Evolutionary conservation across 257 asterid species (phyloP), one percentile per base, ranked within the genome.

Genomic region (Fraxinus anomala): DNA sequence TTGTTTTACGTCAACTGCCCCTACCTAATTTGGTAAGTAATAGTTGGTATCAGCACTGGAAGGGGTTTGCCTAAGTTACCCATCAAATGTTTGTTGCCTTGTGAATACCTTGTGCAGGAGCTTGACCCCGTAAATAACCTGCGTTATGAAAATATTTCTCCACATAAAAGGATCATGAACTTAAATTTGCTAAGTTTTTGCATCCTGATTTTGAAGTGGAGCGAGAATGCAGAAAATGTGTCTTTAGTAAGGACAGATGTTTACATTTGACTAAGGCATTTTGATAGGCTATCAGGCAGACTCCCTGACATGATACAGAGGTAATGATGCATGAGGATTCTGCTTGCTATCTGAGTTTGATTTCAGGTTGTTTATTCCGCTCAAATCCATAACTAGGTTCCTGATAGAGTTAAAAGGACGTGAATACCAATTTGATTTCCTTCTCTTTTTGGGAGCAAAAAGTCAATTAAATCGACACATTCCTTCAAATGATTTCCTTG

Each of bases 331-430:
- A 13, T 6, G 67, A 33, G 56, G 66, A 72, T 24, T 78, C 67
- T 61, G 63, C 49, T 8, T 80, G 70, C 30, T 26, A n/a, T 54
- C 30, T 73, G 73, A 82, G 76, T 72, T 81, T 74, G 49, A 42
- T 63, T 68, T 37, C 66, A 72, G 76, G 39, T 72, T 72, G 6
- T 65, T 40, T 14, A 21, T 73, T 47, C 34, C 34, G 11, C 39
- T 42, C 44, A 23, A 26, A 36, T 76, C 31, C 61, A 40, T 14
- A 39, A 42, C 73, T 67, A 78, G 54, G 34, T 63, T 56, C 23
- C 68, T 74, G 47, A 59, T 24, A 61, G 28, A 65, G 36, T 83
- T 72, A 31, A 31, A 31, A 65, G 17, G 49, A 26, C 28, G 47
- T 71, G 14, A 51, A 31, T 56, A 54, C 24, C 33, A 34, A 24